Conservation (phyloP, 2,329 filamentous ascomycete genomes). For the Helicocarpus griseus region DNA sequence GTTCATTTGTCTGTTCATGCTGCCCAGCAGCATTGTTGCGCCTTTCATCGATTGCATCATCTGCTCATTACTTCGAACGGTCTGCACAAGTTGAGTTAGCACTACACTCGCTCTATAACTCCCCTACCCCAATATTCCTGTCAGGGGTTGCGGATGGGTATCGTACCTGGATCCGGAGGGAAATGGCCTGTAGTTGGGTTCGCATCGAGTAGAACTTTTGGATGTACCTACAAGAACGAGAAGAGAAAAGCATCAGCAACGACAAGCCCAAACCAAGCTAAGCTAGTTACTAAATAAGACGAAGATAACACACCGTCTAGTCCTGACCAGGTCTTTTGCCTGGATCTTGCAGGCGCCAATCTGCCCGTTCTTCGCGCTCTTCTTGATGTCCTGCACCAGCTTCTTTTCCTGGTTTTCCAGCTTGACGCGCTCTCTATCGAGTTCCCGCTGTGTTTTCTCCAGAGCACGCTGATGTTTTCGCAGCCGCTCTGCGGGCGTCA, state of each 20-base stretch:
- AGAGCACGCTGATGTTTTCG: constrained; percentile 81
- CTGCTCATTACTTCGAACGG: constrained; percentile 94
- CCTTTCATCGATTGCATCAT: constrained; percentile 99
- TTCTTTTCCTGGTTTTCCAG: constrained; percentile 99
- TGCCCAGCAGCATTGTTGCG: constrained; percentile 80
- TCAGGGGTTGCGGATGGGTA: background rate
- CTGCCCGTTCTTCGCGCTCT: constrained; percentile 94
- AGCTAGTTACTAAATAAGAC: no score
- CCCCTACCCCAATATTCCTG: background rate
- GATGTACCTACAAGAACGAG: constrained; percentile 57
- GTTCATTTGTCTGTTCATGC: constrained; percentile 98
- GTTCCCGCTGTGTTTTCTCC: constrained; percentile 92
- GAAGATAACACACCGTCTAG: constrained; percentile 62
- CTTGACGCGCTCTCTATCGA: constrained; percentile 90
- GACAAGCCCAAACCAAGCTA: background rate
- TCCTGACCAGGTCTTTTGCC: constrained; percentile 91
- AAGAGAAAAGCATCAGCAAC: background rate
- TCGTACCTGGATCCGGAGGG: constrained; percentile 77
- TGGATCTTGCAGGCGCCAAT: constrained; percentile 99
- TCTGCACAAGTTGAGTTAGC: constrained; percentile 44
- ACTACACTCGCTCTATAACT: background rate
- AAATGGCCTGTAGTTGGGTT: constrained; percentile 93
- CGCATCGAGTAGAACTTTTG: constrained; percentile 99
- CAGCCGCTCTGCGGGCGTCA: constrained; percentile 69
- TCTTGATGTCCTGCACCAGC: constrained; percentile 89